Evolutionary conservation across 2,329 filamentous ascomycete genomes (phyloP).

Genomic region (Ophiobolus disseminans): DNA sequence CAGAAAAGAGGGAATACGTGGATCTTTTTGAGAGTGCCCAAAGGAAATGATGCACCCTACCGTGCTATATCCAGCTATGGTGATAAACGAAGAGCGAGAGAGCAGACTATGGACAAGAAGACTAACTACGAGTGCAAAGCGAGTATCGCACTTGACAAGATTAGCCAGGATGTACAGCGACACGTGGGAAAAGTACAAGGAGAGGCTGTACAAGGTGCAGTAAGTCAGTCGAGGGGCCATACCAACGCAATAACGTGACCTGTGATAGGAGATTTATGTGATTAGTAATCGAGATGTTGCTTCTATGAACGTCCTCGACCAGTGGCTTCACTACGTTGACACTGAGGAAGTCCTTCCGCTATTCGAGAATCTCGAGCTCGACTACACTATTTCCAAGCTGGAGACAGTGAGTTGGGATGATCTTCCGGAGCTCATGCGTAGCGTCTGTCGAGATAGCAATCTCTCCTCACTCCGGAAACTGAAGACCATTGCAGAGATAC

Average conservation of each 20-base stretch:
- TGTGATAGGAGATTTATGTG: constrained; percentile 50
- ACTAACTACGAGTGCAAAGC: constrained; percentile 40
- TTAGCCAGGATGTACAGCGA: constrained; percentile 45
- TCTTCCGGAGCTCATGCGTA: constrained; percentile 20
- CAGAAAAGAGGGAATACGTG: constrained; percentile 47
- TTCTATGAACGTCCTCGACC: constrained; percentile 48
- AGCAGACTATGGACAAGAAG: constrained; percentile 34
- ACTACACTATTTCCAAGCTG: constrained; percentile 43
- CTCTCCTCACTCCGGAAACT: constrained; percentile 20
- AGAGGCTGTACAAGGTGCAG: constrained; percentile 48
- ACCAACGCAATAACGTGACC: constrained; percentile 6
- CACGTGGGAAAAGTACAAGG: constrained; percentile 50
- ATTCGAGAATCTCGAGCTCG: constrained; percentile 43
- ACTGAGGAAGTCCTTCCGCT: constrained; percentile 48
- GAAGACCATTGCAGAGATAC: constrained; percentile 20
- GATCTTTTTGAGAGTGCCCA: constrained; percentile 43
- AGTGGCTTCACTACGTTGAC: constrained; percentile 52
- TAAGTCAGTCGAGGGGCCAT: constrained; percentile 24
- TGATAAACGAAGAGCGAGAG: constrained; percentile 28
- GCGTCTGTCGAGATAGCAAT: constrained; percentile 27
- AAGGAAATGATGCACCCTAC: constrained; percentile 45
- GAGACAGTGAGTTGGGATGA: constrained; percentile 31
- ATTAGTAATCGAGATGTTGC: constrained; percentile 53
- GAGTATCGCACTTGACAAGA: constrained; percentile 51
- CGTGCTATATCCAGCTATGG: constrained; percentile 25